Conservation (phyloP, 2,329 filamentous ascomycete species). For the Aureobasidium zeae region DNA sequence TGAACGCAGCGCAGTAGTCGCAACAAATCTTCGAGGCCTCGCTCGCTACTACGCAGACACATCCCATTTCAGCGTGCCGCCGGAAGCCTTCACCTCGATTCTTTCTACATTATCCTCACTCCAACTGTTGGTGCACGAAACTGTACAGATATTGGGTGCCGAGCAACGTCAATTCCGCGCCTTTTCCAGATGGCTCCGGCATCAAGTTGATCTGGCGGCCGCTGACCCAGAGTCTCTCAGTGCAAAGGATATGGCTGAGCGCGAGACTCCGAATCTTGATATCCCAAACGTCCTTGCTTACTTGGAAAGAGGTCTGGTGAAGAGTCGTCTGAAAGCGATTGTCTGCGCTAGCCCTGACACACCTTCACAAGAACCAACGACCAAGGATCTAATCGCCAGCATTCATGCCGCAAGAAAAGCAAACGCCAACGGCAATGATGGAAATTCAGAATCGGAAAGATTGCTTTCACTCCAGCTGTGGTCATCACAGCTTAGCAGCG, state of each 20-base stretch:
- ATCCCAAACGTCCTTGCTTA: conserved; percentile 65
- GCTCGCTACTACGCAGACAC: conserved; percentile 68
- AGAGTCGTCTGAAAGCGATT: conserved; percentile 47
- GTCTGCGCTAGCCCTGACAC: background rate
- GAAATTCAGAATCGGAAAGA: background rate
- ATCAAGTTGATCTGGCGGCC: conserved; percentile 70
- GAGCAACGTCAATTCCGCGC: conserved; percentile 68
- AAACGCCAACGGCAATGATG: no score
- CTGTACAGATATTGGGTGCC: conserved; percentile 60
- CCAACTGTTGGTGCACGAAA: conserved; percentile 63
- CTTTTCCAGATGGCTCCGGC: conserved; percentile 76
- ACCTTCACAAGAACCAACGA: background rate
- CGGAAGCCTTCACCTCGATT: conserved; percentile 32
- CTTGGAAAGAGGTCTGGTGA: conserved; percentile 59
- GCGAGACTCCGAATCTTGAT: conserved; percentile 64
- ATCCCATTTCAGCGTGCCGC: conserved; percentile 44
- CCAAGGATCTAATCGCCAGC: background rate
- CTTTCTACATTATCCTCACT: conserved; percentile 66
- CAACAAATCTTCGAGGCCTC: conserved; percentile 74
- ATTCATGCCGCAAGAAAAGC: conserved; percentile 3
- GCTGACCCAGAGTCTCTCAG: conserved; percentile 50
- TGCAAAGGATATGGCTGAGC: conserved; percentile 64
- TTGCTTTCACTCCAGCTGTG: background rate
- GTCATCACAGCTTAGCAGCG: background rate
- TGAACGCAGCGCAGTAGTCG: conserved; percentile 70